phyloP scores from a whole-genome alignment of 805 yeast species.

The Candida suzukii region DNA sequence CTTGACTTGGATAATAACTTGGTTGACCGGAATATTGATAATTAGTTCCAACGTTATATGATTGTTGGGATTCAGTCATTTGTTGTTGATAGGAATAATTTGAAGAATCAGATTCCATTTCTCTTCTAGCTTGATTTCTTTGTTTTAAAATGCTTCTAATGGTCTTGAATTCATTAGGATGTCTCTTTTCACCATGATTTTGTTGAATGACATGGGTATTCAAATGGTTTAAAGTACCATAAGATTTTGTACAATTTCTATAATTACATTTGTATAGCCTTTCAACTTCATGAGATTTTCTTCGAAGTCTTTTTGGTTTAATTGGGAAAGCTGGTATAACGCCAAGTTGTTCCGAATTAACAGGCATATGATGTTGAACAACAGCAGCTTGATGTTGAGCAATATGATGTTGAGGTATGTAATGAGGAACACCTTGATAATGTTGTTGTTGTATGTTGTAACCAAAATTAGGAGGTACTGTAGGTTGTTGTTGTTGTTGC shows the following conservation, averaged over 20 bases:
- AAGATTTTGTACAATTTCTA: conserved; percentile 42
- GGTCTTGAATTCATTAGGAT: conserved; percentile 48
- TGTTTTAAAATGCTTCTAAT: conserved; percentile 35
- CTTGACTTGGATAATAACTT: neutral
- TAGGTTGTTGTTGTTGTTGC: neutral
- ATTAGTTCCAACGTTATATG: neutral
- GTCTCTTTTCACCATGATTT: conserved; percentile 46
- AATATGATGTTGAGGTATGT: neutral
- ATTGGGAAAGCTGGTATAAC: neutral
- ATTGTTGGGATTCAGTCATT: neutral
- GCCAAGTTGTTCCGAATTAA: neutral
- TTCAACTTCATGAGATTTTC: conserved; percentile 49
- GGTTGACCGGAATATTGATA: neutral
- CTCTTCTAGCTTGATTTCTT: conserved; percentile 5
- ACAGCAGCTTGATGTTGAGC: too few relatives aligned
- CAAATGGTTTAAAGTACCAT: conserved; percentile 54
- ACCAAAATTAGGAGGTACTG: too few relatives aligned
- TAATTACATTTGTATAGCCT: conserved; percentile 44
- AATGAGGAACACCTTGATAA: too few relatives aligned
- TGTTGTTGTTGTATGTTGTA: neutral
- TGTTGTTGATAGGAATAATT: too few relatives aligned
- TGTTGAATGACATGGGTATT: conserved; percentile 50
- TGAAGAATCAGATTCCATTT: too few relatives aligned
- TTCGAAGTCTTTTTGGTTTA: conserved; percentile 37
- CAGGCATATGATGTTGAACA: neutral